phyloP scores from a whole-genome alignment of 163 green algal genomes.

The Trebouxiophyceae sp. region DNA sequence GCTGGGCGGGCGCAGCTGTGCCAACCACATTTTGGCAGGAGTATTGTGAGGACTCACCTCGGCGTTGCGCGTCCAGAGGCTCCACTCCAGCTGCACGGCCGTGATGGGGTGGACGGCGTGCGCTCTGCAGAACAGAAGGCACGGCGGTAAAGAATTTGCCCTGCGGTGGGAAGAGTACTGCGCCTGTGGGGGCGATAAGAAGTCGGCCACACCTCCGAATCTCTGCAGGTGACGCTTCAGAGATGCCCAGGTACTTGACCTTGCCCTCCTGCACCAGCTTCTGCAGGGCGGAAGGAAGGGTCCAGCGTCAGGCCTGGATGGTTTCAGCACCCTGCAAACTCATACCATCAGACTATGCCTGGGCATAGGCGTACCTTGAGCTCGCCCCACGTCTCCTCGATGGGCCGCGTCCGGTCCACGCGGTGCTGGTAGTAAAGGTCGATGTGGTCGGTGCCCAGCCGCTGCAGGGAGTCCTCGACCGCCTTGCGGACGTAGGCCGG shows the following conservation, averaged over 20 bases:
- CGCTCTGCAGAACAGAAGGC: conserved; percentile 24
- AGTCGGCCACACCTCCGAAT: conserved; percentile 23
- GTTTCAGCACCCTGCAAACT: no score
- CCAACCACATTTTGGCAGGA: no score
- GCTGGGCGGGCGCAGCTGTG: no score
- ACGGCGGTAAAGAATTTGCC: no score
- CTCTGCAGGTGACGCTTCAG: conserved; percentile 35
- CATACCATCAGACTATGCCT: neutral
- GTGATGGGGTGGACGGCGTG: conserved; percentile 52
- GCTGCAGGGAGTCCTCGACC: conserved; percentile 29
- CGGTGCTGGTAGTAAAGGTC: conserved; percentile 42
- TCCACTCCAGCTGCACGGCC: conserved; percentile 58
- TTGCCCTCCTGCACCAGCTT: conserved; percentile 54
- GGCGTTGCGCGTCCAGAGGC: conserved; percentile 46
- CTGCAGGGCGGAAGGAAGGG: no score
- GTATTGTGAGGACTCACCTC: no score
- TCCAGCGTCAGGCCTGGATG: no score
- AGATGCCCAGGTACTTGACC: conserved; percentile 51
- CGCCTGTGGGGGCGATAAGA: no score
- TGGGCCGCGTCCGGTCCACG: conserved; percentile 33
- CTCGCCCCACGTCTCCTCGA: conserved; percentile 40
- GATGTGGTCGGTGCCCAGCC: conserved; percentile 29
- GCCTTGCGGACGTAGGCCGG: conserved; percentile 29
- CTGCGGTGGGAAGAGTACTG: no score
- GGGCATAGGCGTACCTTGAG: conserved; percentile 13